Conservation (phyloP, 495 filamentous ascomycete species). For the Aspergillus steynii region DNA sequence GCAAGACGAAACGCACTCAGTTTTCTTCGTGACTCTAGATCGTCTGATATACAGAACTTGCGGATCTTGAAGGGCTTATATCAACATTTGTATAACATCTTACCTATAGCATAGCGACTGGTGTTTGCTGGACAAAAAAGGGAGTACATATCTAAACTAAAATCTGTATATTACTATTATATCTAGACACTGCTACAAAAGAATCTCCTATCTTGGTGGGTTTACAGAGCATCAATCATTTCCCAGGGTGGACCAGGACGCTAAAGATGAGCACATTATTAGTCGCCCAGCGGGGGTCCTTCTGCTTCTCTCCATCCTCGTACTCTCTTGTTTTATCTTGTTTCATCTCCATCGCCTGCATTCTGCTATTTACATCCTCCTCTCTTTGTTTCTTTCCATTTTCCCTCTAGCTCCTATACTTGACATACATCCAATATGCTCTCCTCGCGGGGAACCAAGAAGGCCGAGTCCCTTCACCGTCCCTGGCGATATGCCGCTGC, state of each 20-base stretch:
- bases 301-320: not conserved
- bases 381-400: slow-evolving; percentile 1
- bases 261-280: slow-evolving; percentile 6
- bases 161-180: slow-evolving; percentile 3
- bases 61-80: slow-evolving; percentile 16
- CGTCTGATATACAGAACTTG: not conserved
- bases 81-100: slow-evolving; percentile 16
- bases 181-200: not conserved
- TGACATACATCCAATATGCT: slow-evolving; percentile 24
- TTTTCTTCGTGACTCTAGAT: slow-evolving; percentile 1
- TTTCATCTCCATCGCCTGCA: not conserved
- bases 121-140: slow-evolving; percentile 22
- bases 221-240: not conserved
- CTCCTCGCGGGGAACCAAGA: slow-evolving; percentile 30
- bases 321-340: not conserved
- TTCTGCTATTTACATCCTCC: not conserved
- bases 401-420: not conserved
- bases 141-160: not conserved
- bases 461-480: slow-evolving; percentile 22
- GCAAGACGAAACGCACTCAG: slow-evolving; percentile 23
- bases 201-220: not conserved
- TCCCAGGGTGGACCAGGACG: not conserved
- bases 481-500: slow-evolving; percentile 33
- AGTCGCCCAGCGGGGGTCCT: not conserved
- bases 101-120: slow-evolving; percentile 32